Conservation (phyloP, 192 early-diverging fungal genomes). For the Kickxella alabastrina region DNA sequence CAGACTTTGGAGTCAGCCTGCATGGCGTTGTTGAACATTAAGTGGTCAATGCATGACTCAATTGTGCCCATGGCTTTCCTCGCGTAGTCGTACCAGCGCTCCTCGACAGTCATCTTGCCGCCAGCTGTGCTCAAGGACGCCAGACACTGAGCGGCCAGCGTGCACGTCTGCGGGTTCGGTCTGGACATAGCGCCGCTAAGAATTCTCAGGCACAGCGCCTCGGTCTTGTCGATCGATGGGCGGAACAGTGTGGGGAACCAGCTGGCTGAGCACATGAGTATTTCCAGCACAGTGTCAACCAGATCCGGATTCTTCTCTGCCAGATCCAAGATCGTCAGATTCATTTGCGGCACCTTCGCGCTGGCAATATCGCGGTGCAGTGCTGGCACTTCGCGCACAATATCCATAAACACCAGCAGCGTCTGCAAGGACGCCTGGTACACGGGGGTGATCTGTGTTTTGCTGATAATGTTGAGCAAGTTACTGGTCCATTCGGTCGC, state of each 20-base stretch:
- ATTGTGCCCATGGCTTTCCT: conserved; percentile 38
- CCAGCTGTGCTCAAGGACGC: conserved; percentile 13
- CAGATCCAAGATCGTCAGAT: conserved; percentile 37
- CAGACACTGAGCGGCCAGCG: conserved; percentile 12
- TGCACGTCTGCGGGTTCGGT: neutral
- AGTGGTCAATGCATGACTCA: conserved; percentile 34
- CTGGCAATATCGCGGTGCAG: conserved; percentile 41
- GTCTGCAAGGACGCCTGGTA: conserved; percentile 26
- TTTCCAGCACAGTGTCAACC: conserved; percentile 14
- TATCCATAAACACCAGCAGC: conserved; percentile 34
- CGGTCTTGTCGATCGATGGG: conserved; percentile 41
- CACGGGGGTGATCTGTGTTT: conserved; percentile 23
- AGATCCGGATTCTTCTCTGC: conserved; percentile 38
- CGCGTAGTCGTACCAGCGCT: conserved; percentile 42
- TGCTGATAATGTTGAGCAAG: conserved; percentile 30
- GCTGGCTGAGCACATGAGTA: conserved; percentile 31
- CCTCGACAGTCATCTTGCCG: conserved; percentile 37
- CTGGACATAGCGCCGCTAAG: conserved; percentile 14
- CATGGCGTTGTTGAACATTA: conserved; percentile 20
- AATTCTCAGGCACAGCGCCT: conserved; percentile 31
- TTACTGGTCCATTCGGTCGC: conserved; percentile 35
- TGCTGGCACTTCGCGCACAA: conserved; percentile 39
- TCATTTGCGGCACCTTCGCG: conserved; percentile 41
- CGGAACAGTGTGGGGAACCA: conserved; percentile 50
- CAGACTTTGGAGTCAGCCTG: neutral